Conservation (phyloP, 169 alveolate species). For the Cryptosporidium tyzzeri region DNA sequence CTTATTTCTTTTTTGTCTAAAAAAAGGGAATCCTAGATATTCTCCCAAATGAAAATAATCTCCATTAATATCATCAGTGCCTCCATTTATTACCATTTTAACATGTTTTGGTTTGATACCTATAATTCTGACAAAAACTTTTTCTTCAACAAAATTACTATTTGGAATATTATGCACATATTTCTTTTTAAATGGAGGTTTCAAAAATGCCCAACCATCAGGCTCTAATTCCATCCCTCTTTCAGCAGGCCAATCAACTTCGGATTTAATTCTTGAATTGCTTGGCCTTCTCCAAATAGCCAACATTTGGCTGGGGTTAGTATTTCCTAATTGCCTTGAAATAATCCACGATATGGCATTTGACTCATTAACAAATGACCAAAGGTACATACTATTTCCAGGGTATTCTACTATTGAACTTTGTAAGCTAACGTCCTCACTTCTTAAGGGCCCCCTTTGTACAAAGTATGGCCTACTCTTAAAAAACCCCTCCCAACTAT, state of each 20-base stretch:
- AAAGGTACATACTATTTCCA: slow-evolving; percentile 49
- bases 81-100: slow-evolving; percentile 67
- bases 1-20: slow-evolving; percentile 67
- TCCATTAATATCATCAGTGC: slow-evolving; percentile 67
- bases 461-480: slow-evolving; percentile 67
- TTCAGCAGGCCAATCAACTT: slow-evolving; percentile 75
- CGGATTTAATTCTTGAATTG: slow-evolving; percentile 37
- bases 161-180: slow-evolving; percentile 51
- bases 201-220: slow-evolving; percentile 68
- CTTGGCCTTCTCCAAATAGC: slow-evolving; percentile 65
- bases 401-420: slow-evolving; percentile 72
- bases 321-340: slow-evolving; percentile 68
- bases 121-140: slow-evolving; percentile 23
- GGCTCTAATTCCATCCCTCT: slow-evolving; percentile 71
- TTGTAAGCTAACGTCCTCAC: slow-evolving; percentile 45
- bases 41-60: slow-evolving; percentile 70
- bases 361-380: slow-evolving; percentile 38
- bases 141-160: slow-evolving; percentile 28
- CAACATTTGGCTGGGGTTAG: slow-evolving; percentile 49
- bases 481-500: slow-evolving; percentile 69
- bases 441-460: slow-evolving; percentile 66
- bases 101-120: slow-evolving; percentile 53
- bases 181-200: slow-evolving; percentile 64
- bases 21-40: slow-evolving; percentile 68
- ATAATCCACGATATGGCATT: slow-evolving; percentile 36